Conservation (phyloP, 768 basidiomycete genomes). For the Leccinum truebloodii region DNA sequence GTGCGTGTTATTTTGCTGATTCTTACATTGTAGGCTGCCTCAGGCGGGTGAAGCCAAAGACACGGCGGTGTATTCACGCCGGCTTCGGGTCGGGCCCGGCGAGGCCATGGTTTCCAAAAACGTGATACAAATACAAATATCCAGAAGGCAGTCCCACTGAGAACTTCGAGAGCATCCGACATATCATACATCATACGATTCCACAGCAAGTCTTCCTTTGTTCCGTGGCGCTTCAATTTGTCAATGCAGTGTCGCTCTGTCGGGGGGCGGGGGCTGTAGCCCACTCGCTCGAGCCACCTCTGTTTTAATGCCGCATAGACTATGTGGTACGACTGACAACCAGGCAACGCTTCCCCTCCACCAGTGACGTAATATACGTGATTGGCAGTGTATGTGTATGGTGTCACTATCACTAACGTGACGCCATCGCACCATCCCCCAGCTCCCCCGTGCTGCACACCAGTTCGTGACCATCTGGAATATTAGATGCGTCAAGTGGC, state of each 20-base stretch:
- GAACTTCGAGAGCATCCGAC: background rate
- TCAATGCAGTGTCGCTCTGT: background rate
- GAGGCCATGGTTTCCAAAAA: too few species aligned
- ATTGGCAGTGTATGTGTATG: too few species aligned
- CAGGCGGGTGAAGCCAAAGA: background rate
- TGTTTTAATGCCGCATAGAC: background rate
- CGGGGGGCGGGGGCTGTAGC: background rate
- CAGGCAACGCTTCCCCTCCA: background rate
- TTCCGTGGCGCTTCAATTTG: background rate
- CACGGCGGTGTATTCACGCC: background rate
- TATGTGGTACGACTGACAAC: background rate
- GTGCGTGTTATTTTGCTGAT: background rate
- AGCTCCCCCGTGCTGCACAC: background rate
- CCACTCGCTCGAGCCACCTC: background rate
- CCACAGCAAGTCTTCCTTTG: background rate
- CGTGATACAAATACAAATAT: too few species aligned
- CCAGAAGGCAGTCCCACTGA: too few species aligned
- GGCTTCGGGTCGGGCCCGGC: background rate
- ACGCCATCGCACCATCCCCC: background rate
- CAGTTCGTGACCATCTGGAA: background rate
- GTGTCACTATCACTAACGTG: too few species aligned
- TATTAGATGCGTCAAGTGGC: background rate
- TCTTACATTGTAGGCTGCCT: too few species aligned
- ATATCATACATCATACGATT: background rate
- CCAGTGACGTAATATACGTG: background rate